Evolutionary conservation across 2,329 filamentous ascomycete genomes (phyloP).

Genomic region (Taxawa tesnikishii): DNA sequence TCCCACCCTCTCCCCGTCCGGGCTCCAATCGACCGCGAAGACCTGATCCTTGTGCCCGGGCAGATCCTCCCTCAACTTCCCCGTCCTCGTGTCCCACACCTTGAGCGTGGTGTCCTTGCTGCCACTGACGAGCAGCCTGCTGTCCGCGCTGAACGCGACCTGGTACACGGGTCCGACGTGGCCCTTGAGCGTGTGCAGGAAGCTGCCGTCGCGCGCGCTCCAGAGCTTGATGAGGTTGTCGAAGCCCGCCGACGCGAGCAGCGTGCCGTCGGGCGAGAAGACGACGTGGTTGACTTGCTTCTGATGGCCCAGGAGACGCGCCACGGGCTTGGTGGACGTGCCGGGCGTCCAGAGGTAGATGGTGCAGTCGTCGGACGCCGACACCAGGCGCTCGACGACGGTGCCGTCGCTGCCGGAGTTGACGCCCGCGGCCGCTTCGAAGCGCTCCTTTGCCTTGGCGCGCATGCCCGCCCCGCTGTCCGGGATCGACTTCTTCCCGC

Average conservation of each 20-base stretch:
- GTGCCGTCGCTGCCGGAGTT: slow-evolving; percentile 24
- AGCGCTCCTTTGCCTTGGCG: slow-evolving; percentile 65
- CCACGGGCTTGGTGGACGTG: slow-evolving; percentile 67
- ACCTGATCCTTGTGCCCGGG: slow-evolving; percentile 89
- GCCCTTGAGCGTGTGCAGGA: slow-evolving; percentile 75
- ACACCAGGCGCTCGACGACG: slow-evolving; percentile 73
- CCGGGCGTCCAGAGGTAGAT: slow-evolving; percentile 92
- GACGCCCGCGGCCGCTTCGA: slow-evolving; percentile 71
- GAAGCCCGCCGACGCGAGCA: slow-evolving; percentile 81
- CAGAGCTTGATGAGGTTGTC: slow-evolving; percentile 94
- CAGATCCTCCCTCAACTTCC: slow-evolving; percentile 70
- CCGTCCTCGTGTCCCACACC: slow-evolving; percentile 81
- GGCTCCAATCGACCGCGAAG: slow-evolving; percentile 89
- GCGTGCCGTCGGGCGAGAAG: slow-evolving; percentile 78
- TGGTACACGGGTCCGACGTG: slow-evolving; percentile 90
- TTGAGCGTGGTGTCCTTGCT: slow-evolving; percentile 91
- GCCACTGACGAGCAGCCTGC: slow-evolving; percentile 71
- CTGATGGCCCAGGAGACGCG: slow-evolving; percentile 84
- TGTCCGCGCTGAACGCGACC: slow-evolving; percentile 85
- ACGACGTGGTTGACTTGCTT: slow-evolving; percentile 94
- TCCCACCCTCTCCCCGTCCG: slow-evolving; percentile 76
- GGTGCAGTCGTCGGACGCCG: slow-evolving; percentile 88
- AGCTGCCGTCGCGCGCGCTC: slow-evolving; percentile 64
- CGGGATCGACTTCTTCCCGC: slow-evolving; percentile 52
- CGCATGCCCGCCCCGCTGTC: slow-evolving; percentile 57